A percentile compares a stretch with the other conserved stretches of the same genome.
Evolutionary conservation across 345 rosid genomes (phyloP).

Genomic region (Eucalyptus tenuipes): DNA sequence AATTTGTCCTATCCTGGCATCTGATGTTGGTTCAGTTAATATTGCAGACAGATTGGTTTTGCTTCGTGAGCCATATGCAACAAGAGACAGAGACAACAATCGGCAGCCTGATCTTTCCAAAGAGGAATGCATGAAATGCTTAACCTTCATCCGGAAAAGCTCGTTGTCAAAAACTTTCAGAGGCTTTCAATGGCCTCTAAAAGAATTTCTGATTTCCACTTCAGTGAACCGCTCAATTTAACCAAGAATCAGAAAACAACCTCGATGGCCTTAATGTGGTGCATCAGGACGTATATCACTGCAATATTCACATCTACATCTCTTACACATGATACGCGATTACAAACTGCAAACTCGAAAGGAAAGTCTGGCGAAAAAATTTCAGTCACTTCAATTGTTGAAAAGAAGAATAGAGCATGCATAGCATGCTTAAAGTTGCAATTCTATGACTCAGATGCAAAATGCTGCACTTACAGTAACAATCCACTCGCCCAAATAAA

Average conservation of each 20-base stretch:
- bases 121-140: neutral
- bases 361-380: neutral
- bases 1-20: neutral
- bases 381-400: neutral
- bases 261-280: neutral
- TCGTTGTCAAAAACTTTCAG: neutral
- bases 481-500: neutral
- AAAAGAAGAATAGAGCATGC: neutral
- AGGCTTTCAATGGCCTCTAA: neutral
- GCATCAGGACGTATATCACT: neutral
- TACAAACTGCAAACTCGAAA: neutral
- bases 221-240: neutral
- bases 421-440: neutral
- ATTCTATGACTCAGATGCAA: neutral
- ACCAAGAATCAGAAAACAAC: neutral
- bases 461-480: neutral
- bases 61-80: neutral
- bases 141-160: neutral
- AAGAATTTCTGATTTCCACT: neutral
- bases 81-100: neutral
- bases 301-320: neutral
- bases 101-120: neutral
- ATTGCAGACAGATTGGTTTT: neutral
- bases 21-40: neutral
- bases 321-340: neutral